Evolutionary conservation across 208 protist genomes (phyloP), one percentile per base, ranked within the genome.

Genomic region (Tetramitus jugosus): DNA sequence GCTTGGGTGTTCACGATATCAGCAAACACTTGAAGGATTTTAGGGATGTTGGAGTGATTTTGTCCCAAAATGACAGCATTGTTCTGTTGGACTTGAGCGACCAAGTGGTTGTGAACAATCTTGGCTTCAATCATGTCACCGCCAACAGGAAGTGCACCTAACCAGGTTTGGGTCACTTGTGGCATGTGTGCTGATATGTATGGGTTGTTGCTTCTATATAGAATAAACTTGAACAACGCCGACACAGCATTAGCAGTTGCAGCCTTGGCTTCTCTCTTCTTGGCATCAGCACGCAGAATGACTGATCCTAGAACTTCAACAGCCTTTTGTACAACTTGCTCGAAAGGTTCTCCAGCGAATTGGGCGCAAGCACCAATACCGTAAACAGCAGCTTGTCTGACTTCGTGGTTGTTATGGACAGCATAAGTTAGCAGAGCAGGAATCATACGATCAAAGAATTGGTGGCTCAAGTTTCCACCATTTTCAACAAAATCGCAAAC

Each of bases 321-420:
- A 20, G 26, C 20, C 6, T 52, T 37, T 74, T 29, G 6, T 39
- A 33, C 42, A 14, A 29, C 2, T 37, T 3, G 40, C 33, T 33
- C 6, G 10, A 53, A 74, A 10, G 8, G n/a, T 10, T 43, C 23
- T 39, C 29, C 42, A 40, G 26, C 67, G 53, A n/a, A 53, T 35
- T 74, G 39, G 20, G 67, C 40, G 26, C 42, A 53, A 53, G 42
- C 39, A 37, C 67, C 67, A 8, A 74, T 13, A 39, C 67, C 67
- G 37, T 74, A 74, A 1, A 53, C 67, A 39, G 67, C 67, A n/a
- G 67, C 67, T 37, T 74, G 67, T 53, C 67, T 49, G 0, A 74
- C 67, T 23, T 74, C 67, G 14, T 39, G 42, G 26, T 53, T 53
- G 4, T 49, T 26, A 17, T 13, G 23, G 20, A 20, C n/a, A n/a